Evolutionary conservation across 805 yeast species (phyloP).

Genomic region (Torulaspora delbrueckii): DNA sequence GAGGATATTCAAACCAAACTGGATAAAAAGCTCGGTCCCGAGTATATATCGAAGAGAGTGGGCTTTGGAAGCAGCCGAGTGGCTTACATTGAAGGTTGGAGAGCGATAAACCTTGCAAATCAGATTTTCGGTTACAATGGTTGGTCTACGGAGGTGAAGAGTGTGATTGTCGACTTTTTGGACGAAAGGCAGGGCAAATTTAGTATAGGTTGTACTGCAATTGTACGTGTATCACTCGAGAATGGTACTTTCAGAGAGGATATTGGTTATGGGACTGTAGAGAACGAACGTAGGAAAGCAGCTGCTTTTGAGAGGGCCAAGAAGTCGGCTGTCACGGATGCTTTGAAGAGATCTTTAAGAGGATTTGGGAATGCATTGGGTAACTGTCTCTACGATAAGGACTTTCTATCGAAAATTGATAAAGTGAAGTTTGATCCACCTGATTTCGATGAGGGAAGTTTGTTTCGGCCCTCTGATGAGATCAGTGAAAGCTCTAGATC

Average conservation of each 20-base stretch:
- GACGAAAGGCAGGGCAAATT: slow-evolving; percentile 58
- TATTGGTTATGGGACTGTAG: slow-evolving; percentile 79
- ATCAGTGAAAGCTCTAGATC: slow-evolving; percentile 30
- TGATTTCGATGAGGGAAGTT: slow-evolving; percentile 41
- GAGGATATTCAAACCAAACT: slow-evolving; percentile 38
- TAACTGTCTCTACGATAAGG: slow-evolving; percentile 77
- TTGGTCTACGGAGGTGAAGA: slow-evolving; percentile 70
- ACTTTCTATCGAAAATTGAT: slow-evolving; percentile 46
- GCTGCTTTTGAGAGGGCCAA: slow-evolving; percentile 79
- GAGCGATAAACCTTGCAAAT: slow-evolving; percentile 72
- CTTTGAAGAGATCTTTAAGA: slow-evolving; percentile 69
- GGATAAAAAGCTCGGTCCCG: slow-evolving; percentile 61
- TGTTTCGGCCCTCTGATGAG: slow-evolving; percentile 38
- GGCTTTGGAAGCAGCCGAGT: slow-evolving; percentile 70
- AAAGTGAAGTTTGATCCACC: slow-evolving; percentile 43
- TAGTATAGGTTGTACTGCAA: slow-evolving; percentile 64
- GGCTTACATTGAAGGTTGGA: slow-evolving; percentile 80
- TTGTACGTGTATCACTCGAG: slow-evolving; percentile 64
- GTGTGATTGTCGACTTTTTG: slow-evolving; percentile 61
- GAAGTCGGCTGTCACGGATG: slow-evolving; percentile 82
- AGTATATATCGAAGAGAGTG: slow-evolving; percentile 67
- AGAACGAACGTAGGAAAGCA: slow-evolving; percentile 65
- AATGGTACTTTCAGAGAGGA: slow-evolving; percentile 81
- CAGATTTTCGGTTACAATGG: slow-evolving; percentile 80
- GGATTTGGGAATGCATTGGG: slow-evolving; percentile 82